Evolutionary conservation across 1,284 basidiomycete genomes (phyloP).

Genomic region (Irpex rosettiformis): DNA sequence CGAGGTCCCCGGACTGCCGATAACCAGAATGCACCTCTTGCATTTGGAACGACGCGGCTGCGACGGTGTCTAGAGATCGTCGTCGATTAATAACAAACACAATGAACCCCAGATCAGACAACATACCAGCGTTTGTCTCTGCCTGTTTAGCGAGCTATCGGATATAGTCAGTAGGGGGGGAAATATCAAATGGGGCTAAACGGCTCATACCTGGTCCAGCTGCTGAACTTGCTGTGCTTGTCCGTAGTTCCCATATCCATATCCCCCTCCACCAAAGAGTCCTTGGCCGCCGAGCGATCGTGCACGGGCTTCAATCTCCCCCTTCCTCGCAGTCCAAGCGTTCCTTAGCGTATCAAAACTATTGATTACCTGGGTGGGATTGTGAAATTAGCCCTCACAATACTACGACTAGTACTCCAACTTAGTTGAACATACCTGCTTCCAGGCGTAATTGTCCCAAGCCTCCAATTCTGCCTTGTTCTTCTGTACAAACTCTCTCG

Average conservation of each 20-base stretch:
- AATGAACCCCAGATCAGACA: background rate
- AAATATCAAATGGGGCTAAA: background rate
- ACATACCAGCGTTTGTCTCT: constrained; percentile 28
- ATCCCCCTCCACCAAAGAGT: constrained; percentile 28
- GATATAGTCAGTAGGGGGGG: background rate
- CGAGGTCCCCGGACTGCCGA: constrained; percentile 35
- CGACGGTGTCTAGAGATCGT: constrained; percentile 28
- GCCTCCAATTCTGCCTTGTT: constrained; percentile 36
- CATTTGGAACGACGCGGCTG: constrained; percentile 36
- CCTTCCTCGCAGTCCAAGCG: constrained; percentile 32
- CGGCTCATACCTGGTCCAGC: constrained; percentile 26
- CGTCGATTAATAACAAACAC: background rate
- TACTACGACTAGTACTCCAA: too few relatives aligned
- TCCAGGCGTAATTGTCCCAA: constrained; percentile 38
- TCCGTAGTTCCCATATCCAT: constrained; percentile 20
- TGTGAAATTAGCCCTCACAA: background rate
- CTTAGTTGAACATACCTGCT: constrained; percentile 29
- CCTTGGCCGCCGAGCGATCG: constrained; percentile 28
- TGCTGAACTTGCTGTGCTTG: constrained; percentile 31
- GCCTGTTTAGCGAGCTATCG: constrained; percentile 33
- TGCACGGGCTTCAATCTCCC: constrained; percentile 28
- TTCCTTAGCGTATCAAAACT: constrained; percentile 32
- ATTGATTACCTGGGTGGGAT: constrained; percentile 24
- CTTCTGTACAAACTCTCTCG: constrained; percentile 32
- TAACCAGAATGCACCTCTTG: constrained; percentile 34